A percentile compares a stretch with the other conserved stretches of the same genome.
Evolutionary conservation across 805 yeast species (phyloP).

Genomic region (Saccharomyces mikatae): DNA sequence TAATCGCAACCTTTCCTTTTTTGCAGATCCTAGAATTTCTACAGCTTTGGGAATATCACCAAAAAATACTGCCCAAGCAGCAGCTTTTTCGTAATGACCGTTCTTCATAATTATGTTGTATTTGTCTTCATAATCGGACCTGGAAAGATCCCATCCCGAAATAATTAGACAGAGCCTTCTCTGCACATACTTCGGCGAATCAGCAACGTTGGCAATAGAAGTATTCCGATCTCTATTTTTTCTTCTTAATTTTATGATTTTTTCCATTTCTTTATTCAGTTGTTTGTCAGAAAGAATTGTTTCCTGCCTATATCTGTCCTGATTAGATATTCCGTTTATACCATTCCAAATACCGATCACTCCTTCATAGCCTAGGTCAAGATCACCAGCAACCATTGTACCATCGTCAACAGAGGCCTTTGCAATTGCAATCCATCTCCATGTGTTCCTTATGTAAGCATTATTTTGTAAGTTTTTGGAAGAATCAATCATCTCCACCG

Average conservation of each 20-base stretch:
- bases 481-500: conserved; percentile 51
- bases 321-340: conserved; percentile 41
- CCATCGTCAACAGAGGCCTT: conserved; percentile 55
- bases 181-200: conserved; percentile 43
- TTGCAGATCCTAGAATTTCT: conserved; percentile 65
- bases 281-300: conserved; percentile 26
- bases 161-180: conserved; percentile 73
- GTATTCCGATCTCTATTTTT: conserved; percentile 22
- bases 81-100: conserved; percentile 79
- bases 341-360: conserved; percentile 88
- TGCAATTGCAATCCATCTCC: conserved; percentile 86
- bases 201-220: conserved; percentile 14
- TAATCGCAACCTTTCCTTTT: conserved; percentile 58
- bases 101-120: conserved; percentile 45
- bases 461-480: conserved; percentile 42
- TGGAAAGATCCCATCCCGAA: conserved; percentile 84
- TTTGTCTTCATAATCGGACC: conserved; percentile 64
- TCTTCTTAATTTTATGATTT: conserved; percentile 35
- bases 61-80: conserved; percentile 95
- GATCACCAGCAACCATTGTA: conserved; percentile 55
- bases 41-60: conserved; percentile 81
- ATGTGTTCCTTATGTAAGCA: conserved; percentile 62
- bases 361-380: conserved; percentile 83
- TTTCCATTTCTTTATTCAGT: conserved; percentile 28
- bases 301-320: conserved; percentile 38